Evolutionary conservation across 495 filamentous ascomycete species (phyloP), one percentile per base, ranked within the genome.

Genomic region (Lophiotrema nucula): DNA sequence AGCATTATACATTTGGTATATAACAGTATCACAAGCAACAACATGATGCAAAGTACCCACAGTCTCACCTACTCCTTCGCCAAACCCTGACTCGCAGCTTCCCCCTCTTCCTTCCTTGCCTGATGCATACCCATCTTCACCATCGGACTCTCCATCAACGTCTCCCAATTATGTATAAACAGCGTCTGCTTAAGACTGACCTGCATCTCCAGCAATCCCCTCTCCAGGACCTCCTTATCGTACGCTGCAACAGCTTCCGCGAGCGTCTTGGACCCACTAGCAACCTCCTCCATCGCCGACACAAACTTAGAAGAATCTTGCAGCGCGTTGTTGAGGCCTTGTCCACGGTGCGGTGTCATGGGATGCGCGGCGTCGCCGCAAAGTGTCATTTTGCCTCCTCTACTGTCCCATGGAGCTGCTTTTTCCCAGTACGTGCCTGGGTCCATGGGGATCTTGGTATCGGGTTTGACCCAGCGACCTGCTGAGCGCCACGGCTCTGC

Each of bases 281-380:
- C 44, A 8, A 38, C 51, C 12, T 33, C 31, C n/a, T 12, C 35
- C n/a, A 61, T 26, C 1, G 58, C 58, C 21, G 44, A 12, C 15
- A 42, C 31, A 26, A 55, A 50, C 18, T 33, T 25, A 0, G 35
- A 41, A 16, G 55, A 11, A 35, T 62, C 59, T 38, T 62, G 48
- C 3, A 62, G 44, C 2, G 52, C 52, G 46, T 52, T 45, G 39
- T 62, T 62, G 21, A 62, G 37, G 16, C 59, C 59, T 42, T 62
- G 59, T 2, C 52, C 59, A 4, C 59, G 43, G 26, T 56, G 53
- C 1, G 53, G 53, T 16, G 47, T 52, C 59, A 62, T 62, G 6
- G 59, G 59, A 47, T 62, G 59, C 15, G 59, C 59, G 12, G 59
- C 59, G 45, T 62, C 59, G 12, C 59, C 59, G 12, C 28, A 27